Percentiles rank a stretch among this genome's conserved stretches.
These are phyloP conservation scores for Gossypium mustelinum DNA, from an alignment of 345 rosid species.

Conservation along the genomic window DNA sequence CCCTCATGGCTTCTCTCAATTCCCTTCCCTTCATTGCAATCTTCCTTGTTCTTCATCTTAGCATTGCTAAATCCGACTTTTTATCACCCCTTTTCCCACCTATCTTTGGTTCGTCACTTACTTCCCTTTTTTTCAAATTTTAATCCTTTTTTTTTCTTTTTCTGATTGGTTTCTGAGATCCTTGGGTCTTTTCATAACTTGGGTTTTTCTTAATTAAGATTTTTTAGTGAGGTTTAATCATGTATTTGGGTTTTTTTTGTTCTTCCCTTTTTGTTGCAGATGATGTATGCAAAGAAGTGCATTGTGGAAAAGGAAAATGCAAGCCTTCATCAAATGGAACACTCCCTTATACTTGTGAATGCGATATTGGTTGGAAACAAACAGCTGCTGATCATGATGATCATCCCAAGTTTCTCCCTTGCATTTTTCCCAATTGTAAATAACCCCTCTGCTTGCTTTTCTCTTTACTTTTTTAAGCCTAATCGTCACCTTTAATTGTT, in stretches of 20 bases:
- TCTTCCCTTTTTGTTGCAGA: constrained; percentile 24
- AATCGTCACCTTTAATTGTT: not conserved
- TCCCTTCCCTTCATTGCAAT: constrained; percentile 17
- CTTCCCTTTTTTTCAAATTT: not conserved
- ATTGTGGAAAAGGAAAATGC: constrained; percentile 70
- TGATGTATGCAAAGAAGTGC: constrained; percentile 46
- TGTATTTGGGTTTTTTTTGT: not conserved
- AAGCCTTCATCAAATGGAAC: constrained; percentile 38
- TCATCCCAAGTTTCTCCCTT: constrained; percentile 70
- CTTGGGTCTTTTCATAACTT: not conserved
- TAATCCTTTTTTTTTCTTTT: not conserved
- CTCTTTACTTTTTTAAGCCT: not conserved
- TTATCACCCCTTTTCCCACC: constrained; percentile 39
- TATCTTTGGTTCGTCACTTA: constrained; percentile 24
- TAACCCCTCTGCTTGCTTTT: constrained; percentile 19
- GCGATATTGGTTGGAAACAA: constrained; percentile 74
- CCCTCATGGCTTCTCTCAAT: constrained; percentile 23
- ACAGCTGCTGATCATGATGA: constrained; percentile 21
- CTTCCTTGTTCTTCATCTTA: constrained; percentile 24
- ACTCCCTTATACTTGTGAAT: constrained; percentile 48
- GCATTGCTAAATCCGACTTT: constrained; percentile 26
- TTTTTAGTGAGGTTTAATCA: not conserved
- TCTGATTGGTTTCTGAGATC: constrained; percentile 1
- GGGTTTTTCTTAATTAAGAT: constrained; percentile 7
- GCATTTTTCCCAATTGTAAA: constrained; percentile 76